These are phyloP conservation scores for Artomyces pyxidatus DNA, from an alignment of 768 basidiomycete species.

Conservation along the genomic window DNA sequence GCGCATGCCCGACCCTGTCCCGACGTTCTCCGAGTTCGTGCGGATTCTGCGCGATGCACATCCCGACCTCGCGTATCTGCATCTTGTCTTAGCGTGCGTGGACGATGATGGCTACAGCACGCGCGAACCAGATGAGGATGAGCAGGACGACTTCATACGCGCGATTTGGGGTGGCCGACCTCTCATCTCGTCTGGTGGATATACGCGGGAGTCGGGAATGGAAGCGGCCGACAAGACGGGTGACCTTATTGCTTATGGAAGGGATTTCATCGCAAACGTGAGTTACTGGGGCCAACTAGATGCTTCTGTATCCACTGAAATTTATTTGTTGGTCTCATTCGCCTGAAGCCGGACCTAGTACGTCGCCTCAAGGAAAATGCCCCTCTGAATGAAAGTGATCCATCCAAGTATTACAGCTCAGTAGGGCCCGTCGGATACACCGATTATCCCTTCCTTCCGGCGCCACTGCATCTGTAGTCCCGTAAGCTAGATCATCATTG, in stretches of 20 bases:
- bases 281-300: constrained; percentile 5
- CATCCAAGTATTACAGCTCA: constrained; percentile 10
- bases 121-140: not conserved
- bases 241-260: not conserved
- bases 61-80: constrained; percentile 28
- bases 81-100: constrained; percentile 19
- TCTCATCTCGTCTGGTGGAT: not conserved
- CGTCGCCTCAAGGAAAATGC: constrained; percentile 4
- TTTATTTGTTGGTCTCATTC: constrained; percentile 14
- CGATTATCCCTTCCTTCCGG: constrained; percentile 3
- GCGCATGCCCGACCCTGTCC: constrained; percentile 14
- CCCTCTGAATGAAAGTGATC: constrained; percentile 11
- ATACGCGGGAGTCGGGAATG: not conserved
- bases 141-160: not conserved
- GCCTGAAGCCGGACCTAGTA: constrained; percentile 16
- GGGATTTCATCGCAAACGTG: not conserved
- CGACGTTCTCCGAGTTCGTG: constrained; percentile 19
- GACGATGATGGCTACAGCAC: not conserved
- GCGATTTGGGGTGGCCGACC: constrained; percentile 5
- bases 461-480: too few species aligned
- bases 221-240: not conserved
- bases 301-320: constrained; percentile 7
- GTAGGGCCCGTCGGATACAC: constrained; percentile 5
- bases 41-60: constrained; percentile 12
- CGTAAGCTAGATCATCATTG: too few species aligned